phyloP scores from a whole-genome alignment of 371 early-diverging fungal species.

The Zychaea mexicana region DNA sequence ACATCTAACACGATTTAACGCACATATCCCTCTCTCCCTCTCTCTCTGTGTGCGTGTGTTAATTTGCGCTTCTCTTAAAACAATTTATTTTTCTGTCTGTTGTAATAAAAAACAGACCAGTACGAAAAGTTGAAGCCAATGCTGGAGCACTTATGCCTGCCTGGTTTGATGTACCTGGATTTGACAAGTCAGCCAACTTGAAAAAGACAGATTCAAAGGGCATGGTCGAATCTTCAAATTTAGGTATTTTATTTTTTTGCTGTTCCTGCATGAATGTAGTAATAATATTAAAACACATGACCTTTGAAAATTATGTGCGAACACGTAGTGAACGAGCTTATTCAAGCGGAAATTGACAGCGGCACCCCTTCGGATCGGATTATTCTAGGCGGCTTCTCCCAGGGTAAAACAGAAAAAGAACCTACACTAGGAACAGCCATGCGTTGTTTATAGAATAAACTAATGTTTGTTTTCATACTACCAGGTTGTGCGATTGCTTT shows the following conservation, averaged over 20 bases:
- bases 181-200: conserved; percentile 46
- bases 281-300: background rate
- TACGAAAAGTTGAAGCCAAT: no score
- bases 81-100: no score
- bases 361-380: conserved; percentile 87
- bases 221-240: conserved; percentile 64
- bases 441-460: background rate
- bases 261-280: background rate
- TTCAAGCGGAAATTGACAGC: conserved; percentile 75
- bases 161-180: no score
- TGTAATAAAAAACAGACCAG: no score
- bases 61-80: no score
- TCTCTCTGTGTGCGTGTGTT: no score
- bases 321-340: conserved; percentile 65
- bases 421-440: background rate
- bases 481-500: conserved; percentile 77
- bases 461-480: background rate
- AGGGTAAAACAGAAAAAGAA: conserved; percentile 62
- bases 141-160: no score
- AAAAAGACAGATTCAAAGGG: conserved; percentile 78
- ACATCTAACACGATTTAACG: no score
- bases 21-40: no score
- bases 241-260: conserved; percentile 35
- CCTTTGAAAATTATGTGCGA: background rate
- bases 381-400: conserved; percentile 94